Evolutionary conservation across 345 rosid genomes (phyloP), one percentile per base, ranked within the genome.

Genomic region (Physaria fendleri): DNA sequence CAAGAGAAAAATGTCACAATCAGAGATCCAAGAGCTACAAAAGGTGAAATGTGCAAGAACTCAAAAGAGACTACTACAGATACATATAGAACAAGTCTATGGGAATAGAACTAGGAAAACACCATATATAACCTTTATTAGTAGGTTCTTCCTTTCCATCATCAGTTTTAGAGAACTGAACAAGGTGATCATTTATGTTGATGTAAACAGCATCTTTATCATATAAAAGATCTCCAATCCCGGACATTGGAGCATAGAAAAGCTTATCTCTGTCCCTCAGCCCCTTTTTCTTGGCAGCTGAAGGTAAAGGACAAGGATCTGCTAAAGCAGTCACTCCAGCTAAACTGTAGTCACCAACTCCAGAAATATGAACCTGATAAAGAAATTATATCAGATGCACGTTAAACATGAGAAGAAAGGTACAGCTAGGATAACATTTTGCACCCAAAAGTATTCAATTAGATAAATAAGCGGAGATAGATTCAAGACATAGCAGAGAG

Each of bases 171-270:
- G 99, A 89, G 52, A 66, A 93, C 72, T 93, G 97, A 65, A 93
- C 94, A 63, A 86, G 73, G 62, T 87, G 95, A 40, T 89, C 95
- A 62, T 89, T 88, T 64, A 89, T 82, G 76, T 86, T 80, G 73
- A 89, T 89, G 79, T 89, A 93, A 72, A 93, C 94, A 15, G 99
- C 99, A 81, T 93, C 99, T 68, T 89, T 89, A 71, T 93, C 97
- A 74, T 89, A 93, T 40, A 89, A 59, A 55, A 93, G 85, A 65
- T 93, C 99, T 47, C 99, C 99, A 65, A 89, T 77, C 45, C 99
- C 95, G 27, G 97, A 86, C 99, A 93, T 89, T 22, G 99, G 99
- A 45, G 94, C 99, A 83, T 93, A 83, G 75, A 87, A 85, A 44
- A 87, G 79, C 64, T 83, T 89, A 64, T 93, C 99, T 75, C 75